A percentile compares a stretch with the other conserved stretches of the same genome.
Conservation (phyloP, 129 eudicot species). For the Sambucus nigra region DNA sequence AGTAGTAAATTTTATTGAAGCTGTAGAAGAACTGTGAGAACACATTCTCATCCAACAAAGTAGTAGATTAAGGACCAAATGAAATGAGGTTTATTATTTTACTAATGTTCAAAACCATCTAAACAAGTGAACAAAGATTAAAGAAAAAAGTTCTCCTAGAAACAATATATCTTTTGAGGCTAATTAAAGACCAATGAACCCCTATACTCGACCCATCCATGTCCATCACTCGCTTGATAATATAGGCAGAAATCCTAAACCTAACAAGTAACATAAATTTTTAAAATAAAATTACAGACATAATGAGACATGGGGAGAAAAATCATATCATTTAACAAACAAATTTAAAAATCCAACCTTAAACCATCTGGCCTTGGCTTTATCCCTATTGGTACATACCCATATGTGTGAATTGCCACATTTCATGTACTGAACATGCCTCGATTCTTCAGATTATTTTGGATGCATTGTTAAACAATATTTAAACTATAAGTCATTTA, state of each 20-base stretch:
- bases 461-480: too few relatives aligned
- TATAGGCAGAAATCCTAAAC: constrained; percentile 87
- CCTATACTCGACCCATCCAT: constrained; percentile 97
- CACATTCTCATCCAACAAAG: too few relatives aligned
- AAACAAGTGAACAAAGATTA: background rate
- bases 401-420: too few relatives aligned
- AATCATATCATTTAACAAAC: background rate
- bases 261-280: constrained; percentile 2
- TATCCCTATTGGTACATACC: too few relatives aligned
- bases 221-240: constrained; percentile 99
- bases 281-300: background rate
- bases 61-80: too few relatives aligned
- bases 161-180: constrained; percentile 67
- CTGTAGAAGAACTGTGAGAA: background rate
- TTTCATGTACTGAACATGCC: too few relatives aligned
- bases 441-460: too few relatives aligned
- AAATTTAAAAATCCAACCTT: background rate
- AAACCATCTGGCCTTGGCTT: too few relatives aligned
- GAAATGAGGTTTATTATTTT: too few relatives aligned
- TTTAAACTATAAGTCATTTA: too few relatives aligned
- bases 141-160: background rate
- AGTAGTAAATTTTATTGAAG: too few relatives aligned
- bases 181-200: constrained; percentile 74
- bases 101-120: background rate
- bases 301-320: background rate